Evolutionary conservation across 331 rosid species (phyloP).

Genomic region (Prunus yedoensis): DNA sequence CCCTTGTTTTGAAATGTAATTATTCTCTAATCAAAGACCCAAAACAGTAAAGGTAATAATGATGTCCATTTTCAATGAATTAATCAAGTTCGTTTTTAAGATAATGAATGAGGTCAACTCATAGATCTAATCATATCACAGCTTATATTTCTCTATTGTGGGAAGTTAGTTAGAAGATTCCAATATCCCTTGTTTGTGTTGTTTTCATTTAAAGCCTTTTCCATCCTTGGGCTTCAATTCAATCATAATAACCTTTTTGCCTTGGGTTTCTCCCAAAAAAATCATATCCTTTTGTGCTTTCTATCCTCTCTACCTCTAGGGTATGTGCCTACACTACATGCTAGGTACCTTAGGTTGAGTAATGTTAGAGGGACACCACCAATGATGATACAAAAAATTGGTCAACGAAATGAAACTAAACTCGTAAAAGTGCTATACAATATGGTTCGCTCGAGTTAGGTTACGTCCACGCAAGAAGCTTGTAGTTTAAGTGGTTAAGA

Average conservation of each 20-base stretch:
- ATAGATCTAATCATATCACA: not conserved
- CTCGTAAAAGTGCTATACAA: no score
- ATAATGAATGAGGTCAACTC: conserved; percentile 1
- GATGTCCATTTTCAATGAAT: not conserved
- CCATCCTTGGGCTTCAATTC: not conserved
- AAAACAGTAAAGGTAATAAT: no score
- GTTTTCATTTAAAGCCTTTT: not conserved
- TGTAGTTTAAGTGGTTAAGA: no score
- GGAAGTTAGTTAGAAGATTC: not conserved
- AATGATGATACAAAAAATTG: no score
- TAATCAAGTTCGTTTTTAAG: not conserved
- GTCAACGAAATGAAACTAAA: no score
- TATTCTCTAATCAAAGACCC: no score
- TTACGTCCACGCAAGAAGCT: rapidly evolving
- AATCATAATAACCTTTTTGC: not conserved
- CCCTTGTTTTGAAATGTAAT: no score
- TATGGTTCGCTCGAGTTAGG: no score
- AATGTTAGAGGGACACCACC: not conserved
- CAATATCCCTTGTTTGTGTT: not conserved
- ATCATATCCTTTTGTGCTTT: not conserved
- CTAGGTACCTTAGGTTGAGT: not conserved
- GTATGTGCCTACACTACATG: not conserved
- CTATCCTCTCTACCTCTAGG: not conserved
- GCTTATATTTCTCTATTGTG: not conserved
- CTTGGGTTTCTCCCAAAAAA: not conserved